Conservation (phyloP, 2,329 filamentous ascomycete species). For the Scopulariopsis brevicaulis region DNA sequence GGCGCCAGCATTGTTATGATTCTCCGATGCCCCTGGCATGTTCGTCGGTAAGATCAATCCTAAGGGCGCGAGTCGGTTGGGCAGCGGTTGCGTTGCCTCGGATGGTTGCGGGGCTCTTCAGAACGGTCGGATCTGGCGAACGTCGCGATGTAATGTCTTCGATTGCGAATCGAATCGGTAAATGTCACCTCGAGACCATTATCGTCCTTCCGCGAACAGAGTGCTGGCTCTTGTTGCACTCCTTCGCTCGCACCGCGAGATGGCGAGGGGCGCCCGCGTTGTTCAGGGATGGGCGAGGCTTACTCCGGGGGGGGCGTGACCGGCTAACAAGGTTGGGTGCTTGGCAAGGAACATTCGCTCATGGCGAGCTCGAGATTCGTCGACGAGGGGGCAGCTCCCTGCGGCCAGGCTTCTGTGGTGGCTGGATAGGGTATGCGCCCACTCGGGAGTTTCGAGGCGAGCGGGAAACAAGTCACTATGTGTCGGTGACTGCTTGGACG, state of each 20-base stretch:
- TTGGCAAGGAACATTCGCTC: not conserved
- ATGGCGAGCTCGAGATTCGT: not conserved
- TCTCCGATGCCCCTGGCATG: not conserved
- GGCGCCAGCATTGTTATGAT: not conserved
- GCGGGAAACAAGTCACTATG: not conserved
- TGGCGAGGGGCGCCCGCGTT: not conserved
- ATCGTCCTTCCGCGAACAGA: not conserved
- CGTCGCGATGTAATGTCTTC: not conserved
- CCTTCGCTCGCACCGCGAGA: not conserved
- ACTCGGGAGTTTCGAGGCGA: not conserved
- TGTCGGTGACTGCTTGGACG: not conserved
- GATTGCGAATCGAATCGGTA: not conserved
- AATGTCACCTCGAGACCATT: not conserved
- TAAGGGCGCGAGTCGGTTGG: conserved; percentile 3
- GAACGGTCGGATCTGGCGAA: not conserved
- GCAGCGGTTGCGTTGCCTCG: conserved; percentile 5
- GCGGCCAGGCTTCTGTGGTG: not conserved
- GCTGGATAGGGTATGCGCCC: not conserved
- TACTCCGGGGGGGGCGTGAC: not conserved
- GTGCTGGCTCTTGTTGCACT: not conserved
- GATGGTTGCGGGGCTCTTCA: conserved; percentile 1
- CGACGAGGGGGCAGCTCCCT: not conserved
- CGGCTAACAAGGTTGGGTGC: not conserved
- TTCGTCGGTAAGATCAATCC: conserved; percentile 1
- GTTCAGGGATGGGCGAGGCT: not conserved